Evolutionary conservation across 257 asterid genomes (phyloP).

Genomic region (Solanum chmielewskii): DNA sequence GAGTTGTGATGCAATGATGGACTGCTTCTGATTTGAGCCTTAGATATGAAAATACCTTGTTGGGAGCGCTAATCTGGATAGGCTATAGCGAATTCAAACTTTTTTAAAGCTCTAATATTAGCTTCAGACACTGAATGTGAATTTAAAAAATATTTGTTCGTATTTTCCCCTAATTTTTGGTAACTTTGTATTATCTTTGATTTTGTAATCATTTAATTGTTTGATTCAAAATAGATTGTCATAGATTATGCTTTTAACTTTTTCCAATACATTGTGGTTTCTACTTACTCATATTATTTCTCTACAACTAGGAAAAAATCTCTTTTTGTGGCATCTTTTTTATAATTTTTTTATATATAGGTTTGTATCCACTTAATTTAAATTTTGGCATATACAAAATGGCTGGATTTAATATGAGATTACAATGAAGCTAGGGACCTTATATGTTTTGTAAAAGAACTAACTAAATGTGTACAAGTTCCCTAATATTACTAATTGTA

Average conservation of each 20-base stretch:
- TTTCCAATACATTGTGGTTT: neutral
- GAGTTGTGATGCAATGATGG: no score
- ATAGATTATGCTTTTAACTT: neutral
- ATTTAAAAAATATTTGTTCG: neutral
- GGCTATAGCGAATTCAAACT: no score
- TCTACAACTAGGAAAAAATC: neutral
- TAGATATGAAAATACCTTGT: no score
- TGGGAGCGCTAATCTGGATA: neutral
- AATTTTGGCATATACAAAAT: neutral
- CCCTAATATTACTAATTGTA: no score
- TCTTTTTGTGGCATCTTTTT: neutral
- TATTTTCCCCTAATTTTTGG: neutral
- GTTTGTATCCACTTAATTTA: neutral
- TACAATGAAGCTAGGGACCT: neutral
- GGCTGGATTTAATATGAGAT: neutral
- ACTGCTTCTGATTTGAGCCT: no score
- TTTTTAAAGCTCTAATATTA: neutral
- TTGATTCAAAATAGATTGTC: neutral
- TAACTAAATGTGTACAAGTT: no score
- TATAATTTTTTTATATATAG: neutral
- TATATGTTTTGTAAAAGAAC: no score
- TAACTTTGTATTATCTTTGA: neutral
- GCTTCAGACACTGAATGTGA: fast-evolving
- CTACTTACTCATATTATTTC: neutral
- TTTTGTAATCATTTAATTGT: neutral